phyloP scores from a whole-genome alignment of 106 monocot species.

The Amphibolis antarctica region DNA sequence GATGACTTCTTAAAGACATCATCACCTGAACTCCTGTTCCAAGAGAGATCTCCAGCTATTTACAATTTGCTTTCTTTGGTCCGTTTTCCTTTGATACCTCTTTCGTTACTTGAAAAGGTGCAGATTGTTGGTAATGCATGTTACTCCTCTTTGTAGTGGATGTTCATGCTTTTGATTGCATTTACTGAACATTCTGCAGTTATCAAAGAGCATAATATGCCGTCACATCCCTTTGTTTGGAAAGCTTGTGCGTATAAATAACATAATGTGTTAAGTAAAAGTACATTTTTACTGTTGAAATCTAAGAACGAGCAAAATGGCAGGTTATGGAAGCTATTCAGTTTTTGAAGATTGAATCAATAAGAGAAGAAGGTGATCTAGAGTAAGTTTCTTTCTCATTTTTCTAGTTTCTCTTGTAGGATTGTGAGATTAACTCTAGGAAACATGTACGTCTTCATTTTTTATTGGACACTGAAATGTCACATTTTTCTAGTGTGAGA shows the following conservation, averaged over 20 bases:
- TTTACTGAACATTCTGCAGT: conserved; percentile 27
- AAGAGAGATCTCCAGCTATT: conserved; percentile 38
- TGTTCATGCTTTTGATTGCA: background rate
- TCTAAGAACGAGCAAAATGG: background rate
- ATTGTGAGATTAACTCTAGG: background rate
- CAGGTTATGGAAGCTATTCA: conserved; percentile 64
- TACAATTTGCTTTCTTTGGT: conserved; percentile 54
- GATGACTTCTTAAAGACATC: conserved; percentile 49
- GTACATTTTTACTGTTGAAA: background rate
- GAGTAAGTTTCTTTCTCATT: conserved; percentile 24
- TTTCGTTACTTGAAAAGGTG: conserved; percentile 60
- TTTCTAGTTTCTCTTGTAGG: background rate
- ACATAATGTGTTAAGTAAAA: background rate
- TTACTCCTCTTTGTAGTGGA: background rate
- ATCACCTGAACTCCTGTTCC: conserved; percentile 45
- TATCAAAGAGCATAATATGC: conserved; percentile 51
- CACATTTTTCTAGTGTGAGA: conserved; percentile 35
- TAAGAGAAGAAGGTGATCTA: conserved; percentile 24
- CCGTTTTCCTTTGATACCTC: conserved; percentile 78
- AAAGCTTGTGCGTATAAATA: conserved; percentile 50
- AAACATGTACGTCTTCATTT: background rate
- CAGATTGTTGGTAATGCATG: background rate
- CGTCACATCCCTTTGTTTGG: conserved; percentile 31
- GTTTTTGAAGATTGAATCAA: conserved; percentile 19
- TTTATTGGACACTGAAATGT: conserved; percentile 3